A percentile compares a stretch with the other conserved stretches of the same genome.
Evolutionary conservation across 805 yeast species (phyloP).

Genomic region (Candida corydali): DNA sequence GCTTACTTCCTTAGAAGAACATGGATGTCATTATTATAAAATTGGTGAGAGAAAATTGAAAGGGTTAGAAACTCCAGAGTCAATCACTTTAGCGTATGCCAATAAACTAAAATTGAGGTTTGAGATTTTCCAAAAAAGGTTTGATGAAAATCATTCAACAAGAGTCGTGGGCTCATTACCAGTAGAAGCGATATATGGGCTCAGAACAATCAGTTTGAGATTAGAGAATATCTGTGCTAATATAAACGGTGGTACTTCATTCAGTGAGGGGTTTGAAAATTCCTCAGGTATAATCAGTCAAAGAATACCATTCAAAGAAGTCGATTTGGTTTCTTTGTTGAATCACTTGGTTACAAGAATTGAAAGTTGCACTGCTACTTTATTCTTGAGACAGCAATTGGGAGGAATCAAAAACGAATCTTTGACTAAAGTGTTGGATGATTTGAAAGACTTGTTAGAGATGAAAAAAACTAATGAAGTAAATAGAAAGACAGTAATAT

Average conservation of each 20-base stretch:
- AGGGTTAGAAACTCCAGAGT: constrained; percentile 92
- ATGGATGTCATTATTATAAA: constrained; percentile 64
- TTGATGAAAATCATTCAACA: constrained; percentile 26
- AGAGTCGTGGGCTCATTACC: constrained; percentile 37
- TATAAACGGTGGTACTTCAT: constrained; percentile 39
- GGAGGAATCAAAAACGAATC: constrained; percentile 19
- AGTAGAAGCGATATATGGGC: constrained; percentile 43
- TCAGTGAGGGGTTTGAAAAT: constrained; percentile 22
- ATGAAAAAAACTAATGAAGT: background rate
- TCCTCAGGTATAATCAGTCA: constrained; percentile 22
- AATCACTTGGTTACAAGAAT: constrained; percentile 67
- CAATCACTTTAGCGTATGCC: constrained; percentile 77
- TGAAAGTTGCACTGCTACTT: constrained; percentile 49
- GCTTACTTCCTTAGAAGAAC: constrained; percentile 55
- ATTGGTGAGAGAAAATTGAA: constrained; percentile 87
- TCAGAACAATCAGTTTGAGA: constrained; percentile 52
- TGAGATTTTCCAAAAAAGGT: constrained; percentile 35
- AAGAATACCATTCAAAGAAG: constrained; percentile 17
- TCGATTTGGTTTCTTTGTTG: constrained; percentile 51
- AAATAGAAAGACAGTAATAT: background rate
- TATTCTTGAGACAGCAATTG: constrained; percentile 32
- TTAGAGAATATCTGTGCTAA: constrained; percentile 56
- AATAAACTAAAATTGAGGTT: constrained; percentile 56
- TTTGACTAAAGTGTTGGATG: constrained; percentile 22
- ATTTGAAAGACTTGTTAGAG: constrained; percentile 13